phyloP scores from a whole-genome alignment of 768 basidiomycete species.

The Panaeolus papilionaceus region DNA sequence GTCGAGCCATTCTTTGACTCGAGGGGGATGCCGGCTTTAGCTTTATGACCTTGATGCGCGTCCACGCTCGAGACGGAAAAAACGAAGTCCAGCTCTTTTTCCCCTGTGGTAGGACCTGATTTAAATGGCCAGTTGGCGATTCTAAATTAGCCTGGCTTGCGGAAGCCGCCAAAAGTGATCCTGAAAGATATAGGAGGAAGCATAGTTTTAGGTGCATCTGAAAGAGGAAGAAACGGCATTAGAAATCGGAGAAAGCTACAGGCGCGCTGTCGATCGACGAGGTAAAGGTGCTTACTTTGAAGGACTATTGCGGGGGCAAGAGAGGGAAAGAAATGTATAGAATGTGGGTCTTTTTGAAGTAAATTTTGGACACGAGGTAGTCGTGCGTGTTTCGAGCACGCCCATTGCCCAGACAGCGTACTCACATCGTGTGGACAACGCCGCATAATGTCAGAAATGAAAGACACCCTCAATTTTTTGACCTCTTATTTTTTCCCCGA shows the following conservation, averaged over 20 bases:
- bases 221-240: background rate
- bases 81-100: slow-evolving; percentile 4
- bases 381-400: slow-evolving; percentile 12
- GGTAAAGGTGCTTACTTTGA: background rate
- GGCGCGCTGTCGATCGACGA: background rate
- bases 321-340: background rate
- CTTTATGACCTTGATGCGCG: background rate
- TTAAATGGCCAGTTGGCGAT: background rate
- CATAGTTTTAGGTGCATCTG: background rate
- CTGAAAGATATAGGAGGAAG: background rate
- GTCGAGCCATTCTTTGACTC: background rate
- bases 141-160: slow-evolving; percentile 9
- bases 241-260: background rate
- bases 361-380: slow-evolving; percentile 11
- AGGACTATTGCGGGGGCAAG: background rate
- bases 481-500: background rate
- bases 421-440: slow-evolving; percentile 4
- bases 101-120: slow-evolving; percentile 1
- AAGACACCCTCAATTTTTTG: slow-evolving; percentile 3
- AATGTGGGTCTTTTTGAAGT: slow-evolving; percentile 13
- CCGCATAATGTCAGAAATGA: slow-evolving; percentile 12
- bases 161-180: slow-evolving; percentile 2
- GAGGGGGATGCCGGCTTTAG: background rate
- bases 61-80: slow-evolving; percentile 3
- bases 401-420: slow-evolving; percentile 8